A percentile compares a stretch with the other conserved stretches of the same genome.
Conservation (phyloP, 73 alveolate species). For the Diophrys appendiculata region DNA sequence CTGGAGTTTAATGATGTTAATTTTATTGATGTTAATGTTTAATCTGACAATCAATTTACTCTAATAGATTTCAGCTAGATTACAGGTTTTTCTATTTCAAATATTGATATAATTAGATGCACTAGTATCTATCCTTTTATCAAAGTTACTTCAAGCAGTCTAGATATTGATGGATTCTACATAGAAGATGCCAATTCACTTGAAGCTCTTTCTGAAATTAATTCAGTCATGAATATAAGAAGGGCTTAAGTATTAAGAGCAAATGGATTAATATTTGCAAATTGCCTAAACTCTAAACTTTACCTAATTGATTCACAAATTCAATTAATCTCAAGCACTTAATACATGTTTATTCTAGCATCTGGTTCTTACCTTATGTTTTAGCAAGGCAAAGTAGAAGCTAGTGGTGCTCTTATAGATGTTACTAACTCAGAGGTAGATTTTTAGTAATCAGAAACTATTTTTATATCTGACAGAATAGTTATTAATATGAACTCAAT, state of each 20-base stretch:
- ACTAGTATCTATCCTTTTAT: neutral
- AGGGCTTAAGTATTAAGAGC: neutral
- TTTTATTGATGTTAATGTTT: neutral
- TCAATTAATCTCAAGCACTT: neutral
- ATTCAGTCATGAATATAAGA: neutral
- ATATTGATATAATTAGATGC: neutral
- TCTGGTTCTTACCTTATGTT: neutral
- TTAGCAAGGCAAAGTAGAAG: neutral
- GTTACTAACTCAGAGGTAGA: neutral
- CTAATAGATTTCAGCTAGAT: neutral
- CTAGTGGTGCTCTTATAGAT: neutral
- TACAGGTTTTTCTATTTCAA: neutral
- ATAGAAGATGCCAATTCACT: neutral
- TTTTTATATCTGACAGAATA: too few species aligned
- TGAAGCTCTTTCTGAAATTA: neutral
- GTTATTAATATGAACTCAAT: too few species aligned
- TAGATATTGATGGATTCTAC: neutral
- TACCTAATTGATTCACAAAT: neutral
- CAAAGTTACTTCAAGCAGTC: too few species aligned
- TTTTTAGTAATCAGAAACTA: too few species aligned
- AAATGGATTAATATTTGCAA: neutral
- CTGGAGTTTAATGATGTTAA: neutral
- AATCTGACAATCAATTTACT: neutral
- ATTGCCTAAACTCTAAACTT: too few species aligned
- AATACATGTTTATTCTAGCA: neutral